A percentile compares a stretch with the other conserved stretches of the same genome.
phyloP scores from a whole-genome alignment of 1,284 basidiomycete species.

The Sanghuangporus baumii region DNA sequence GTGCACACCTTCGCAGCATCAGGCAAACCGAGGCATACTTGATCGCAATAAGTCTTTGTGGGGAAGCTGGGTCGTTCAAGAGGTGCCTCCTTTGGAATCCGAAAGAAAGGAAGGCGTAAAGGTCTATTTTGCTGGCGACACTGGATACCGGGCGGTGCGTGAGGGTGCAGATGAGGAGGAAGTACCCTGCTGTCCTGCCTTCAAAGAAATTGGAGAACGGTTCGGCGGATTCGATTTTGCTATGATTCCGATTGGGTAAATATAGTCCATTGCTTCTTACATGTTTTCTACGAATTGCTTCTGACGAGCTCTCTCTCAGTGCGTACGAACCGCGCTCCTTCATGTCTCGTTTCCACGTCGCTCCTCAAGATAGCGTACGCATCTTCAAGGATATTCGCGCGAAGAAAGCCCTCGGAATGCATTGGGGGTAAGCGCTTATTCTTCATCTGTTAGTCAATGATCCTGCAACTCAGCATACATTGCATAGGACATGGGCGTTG shows the following conservation, averaged over 20 bases:
- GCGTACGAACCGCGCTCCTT: constrained; percentile 56
- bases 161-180: constrained; percentile 45
- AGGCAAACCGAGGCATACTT: constrained; percentile 28
- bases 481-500: constrained; percentile 41
- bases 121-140: constrained; percentile 69
- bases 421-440: constrained; percentile 49
- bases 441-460: constrained; percentile 1
- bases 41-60: constrained; percentile 22
- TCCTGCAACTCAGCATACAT: not conserved
- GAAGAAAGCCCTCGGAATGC: constrained; percentile 59
- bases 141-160: constrained; percentile 47
- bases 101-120: constrained; percentile 26
- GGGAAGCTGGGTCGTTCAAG: constrained; percentile 22
- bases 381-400: constrained; percentile 59
- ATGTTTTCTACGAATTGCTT: not conserved
- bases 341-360: constrained; percentile 55
- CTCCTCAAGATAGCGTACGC: constrained; percentile 57
- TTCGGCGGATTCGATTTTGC: constrained; percentile 59
- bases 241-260: constrained; percentile 61
- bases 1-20: constrained; percentile 51
- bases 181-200: constrained; percentile 59
- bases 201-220: constrained; percentile 57
- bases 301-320: constrained; percentile 25
- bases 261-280: constrained; percentile 8
- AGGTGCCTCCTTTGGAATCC: constrained; percentile 17